phyloP scores from a whole-genome alignment of 2,329 filamentous ascomycete genomes.

The Pyrenochaeta sp. region DNA sequence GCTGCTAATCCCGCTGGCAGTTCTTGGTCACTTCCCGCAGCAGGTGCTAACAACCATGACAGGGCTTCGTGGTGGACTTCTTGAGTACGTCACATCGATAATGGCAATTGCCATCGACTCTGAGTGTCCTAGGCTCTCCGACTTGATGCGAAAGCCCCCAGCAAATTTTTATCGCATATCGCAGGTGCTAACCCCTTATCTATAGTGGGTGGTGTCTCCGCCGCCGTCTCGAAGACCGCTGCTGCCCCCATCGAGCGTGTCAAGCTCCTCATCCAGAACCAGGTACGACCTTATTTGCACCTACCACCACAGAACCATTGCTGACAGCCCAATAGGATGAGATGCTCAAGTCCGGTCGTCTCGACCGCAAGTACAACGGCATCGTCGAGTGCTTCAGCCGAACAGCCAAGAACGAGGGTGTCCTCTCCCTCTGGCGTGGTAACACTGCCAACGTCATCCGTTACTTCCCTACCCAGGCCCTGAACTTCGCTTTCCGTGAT shows the following conservation, averaged over 20 bases:
- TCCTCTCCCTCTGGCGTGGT: conserved; percentile 96
- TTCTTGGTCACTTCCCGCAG: conserved; percentile 25
- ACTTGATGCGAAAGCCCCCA: conserved; percentile 16
- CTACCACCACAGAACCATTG: background rate
- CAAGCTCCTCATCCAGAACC: conserved; percentile 99
- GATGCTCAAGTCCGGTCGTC: conserved; percentile 99
- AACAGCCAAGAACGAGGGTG: conserved; percentile 89
- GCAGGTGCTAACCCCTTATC: conserved; percentile 55
- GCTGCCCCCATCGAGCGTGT: conserved; percentile 99
- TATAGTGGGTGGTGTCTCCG: conserved; percentile 98
- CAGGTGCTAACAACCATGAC: conserved; percentile 40
- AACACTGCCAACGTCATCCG: conserved; percentile 99
- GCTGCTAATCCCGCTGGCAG: conserved; percentile 23
- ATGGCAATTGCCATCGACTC: conserved; percentile 23
- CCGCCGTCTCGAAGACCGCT: conserved; percentile 99
- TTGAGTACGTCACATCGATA: conserved; percentile 77
- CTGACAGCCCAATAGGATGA: conserved; percentile 77
- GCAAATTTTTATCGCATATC: conserved; percentile 12
- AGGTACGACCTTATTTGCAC: conserved; percentile 71
- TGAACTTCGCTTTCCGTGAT: conserved; percentile 99
- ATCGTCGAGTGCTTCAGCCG: conserved; percentile 95
- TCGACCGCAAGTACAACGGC: conserved; percentile 94
- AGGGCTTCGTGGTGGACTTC: conserved; percentile 98
- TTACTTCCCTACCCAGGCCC: conserved; percentile 99
- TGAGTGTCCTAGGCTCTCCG: conserved; percentile 34